Evolutionary conservation across 345 rosid species (phyloP).

Genomic region (Hibiscus tridactylites): DNA sequence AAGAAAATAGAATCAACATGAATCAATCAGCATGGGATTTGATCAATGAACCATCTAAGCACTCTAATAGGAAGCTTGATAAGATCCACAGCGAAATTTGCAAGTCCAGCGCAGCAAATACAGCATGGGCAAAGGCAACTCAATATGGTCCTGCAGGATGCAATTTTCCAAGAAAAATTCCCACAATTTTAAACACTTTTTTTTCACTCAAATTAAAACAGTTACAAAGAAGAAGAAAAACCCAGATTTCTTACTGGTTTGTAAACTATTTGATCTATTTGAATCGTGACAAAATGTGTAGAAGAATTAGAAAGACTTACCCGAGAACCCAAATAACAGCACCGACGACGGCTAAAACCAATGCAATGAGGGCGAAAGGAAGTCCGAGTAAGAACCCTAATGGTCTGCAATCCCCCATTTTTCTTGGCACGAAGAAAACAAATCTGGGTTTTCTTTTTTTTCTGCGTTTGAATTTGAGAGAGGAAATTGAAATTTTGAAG

Average conservation of each 20-base stretch:
- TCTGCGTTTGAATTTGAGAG: not conserved
- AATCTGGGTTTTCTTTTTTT: not conserved
- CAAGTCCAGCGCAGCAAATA: constrained; percentile 57
- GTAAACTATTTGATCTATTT: too few relatives aligned
- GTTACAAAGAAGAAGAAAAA: not conserved
- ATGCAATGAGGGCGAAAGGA: constrained; percentile 68
- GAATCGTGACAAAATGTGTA: too few relatives aligned
- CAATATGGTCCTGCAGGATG: constrained; percentile 42
- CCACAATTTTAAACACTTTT: not conserved
- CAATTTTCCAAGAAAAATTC: not conserved
- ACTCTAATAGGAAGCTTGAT: constrained; percentile 65
- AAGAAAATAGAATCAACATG: constrained; percentile 40
- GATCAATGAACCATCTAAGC: constrained; percentile 56
- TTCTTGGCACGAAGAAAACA: not conserved
- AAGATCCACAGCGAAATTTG: constrained; percentile 56
- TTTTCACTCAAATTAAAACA: not conserved
- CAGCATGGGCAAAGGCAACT: constrained; percentile 91
- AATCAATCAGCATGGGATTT: constrained; percentile 68
- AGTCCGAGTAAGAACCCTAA: constrained; percentile 72
- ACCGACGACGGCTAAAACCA: constrained; percentile 56
- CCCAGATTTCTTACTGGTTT: not conserved
- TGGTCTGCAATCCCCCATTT: constrained; percentile 72
- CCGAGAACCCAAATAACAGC: constrained; percentile 73
- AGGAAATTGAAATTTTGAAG: not conserved
- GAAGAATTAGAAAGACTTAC: constrained; percentile 19